These are phyloP conservation scores for Corchorus olitorius DNA, from an alignment of 345 rosid species.

Conservation along the genomic window DNA sequence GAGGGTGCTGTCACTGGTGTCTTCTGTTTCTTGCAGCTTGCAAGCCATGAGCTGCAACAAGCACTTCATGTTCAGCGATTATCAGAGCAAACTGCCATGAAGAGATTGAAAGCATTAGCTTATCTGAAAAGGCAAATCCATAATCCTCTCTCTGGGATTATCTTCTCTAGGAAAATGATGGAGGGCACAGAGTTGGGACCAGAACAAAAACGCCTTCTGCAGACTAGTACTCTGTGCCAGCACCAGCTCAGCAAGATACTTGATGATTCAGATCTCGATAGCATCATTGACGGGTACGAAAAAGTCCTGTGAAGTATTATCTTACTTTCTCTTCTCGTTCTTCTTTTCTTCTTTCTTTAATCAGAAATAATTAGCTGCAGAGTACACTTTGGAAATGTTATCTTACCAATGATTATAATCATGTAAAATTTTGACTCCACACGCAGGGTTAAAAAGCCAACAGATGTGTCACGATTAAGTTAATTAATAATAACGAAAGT, in stretches of 20 bases:
- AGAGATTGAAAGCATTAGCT: slow-evolving; percentile 70
- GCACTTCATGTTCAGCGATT: slow-evolving; percentile 85
- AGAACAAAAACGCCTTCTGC: slow-evolving; percentile 69
- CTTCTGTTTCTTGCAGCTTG: slow-evolving; percentile 95
- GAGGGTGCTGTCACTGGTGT: slow-evolving; percentile 78
- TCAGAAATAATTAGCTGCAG: neutral
- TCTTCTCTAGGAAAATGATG: slow-evolving; percentile 73
- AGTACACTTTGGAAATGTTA: neutral
- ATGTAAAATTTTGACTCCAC: too few species aligned
- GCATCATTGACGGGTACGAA: slow-evolving; percentile 80
- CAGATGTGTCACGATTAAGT: too few species aligned
- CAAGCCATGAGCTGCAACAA: slow-evolving; percentile 89
- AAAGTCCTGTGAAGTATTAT: neutral
- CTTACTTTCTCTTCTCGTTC: neutral
- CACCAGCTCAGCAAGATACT: slow-evolving; percentile 78
- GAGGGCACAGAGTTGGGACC: slow-evolving; percentile 70
- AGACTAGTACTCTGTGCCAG: slow-evolving; percentile 82
- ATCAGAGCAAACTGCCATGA: slow-evolving; percentile 78
- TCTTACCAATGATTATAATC: neutral
- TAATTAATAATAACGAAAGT: too few species aligned
- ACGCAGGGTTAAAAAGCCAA: too few species aligned
- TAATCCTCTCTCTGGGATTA: slow-evolving; percentile 81
- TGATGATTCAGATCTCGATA: slow-evolving; percentile 81
- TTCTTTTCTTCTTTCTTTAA: neutral
- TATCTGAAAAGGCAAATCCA: slow-evolving; percentile 80